Evolutionary conservation across 768 basidiomycete species (phyloP).

Genomic region (Paxillus rubicundulus): DNA sequence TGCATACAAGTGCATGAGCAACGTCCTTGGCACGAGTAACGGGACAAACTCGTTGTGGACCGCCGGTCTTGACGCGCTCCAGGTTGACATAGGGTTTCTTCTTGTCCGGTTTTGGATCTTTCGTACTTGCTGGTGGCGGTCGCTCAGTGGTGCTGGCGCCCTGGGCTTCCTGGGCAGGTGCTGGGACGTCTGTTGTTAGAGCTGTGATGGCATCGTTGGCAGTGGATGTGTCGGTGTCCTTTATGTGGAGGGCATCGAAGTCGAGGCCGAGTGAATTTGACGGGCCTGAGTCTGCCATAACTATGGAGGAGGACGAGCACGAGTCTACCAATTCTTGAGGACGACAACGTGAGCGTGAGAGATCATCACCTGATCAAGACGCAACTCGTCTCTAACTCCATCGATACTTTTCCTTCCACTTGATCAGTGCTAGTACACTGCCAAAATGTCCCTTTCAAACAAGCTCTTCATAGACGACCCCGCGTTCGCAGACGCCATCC

Average conservation of each 20-base stretch:
- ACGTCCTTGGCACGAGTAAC: background rate
- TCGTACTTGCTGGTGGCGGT: conserved; percentile 6
- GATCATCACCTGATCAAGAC: conserved; percentile 4
- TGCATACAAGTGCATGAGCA: conserved; percentile 26
- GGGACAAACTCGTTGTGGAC: conserved; percentile 57
- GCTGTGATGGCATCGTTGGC: conserved; percentile 3
- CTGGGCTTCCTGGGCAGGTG: background rate
- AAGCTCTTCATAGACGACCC: conserved; percentile 93
- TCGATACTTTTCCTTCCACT: background rate
- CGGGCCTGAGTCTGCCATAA: conserved; percentile 41
- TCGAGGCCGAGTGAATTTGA: conserved; percentile 72
- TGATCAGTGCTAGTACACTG: conserved; percentile 2
- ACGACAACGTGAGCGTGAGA: conserved; percentile 7
- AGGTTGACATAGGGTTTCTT: conserved; percentile 78
- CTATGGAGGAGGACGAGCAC: background rate
- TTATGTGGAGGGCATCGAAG: conserved; percentile 50
- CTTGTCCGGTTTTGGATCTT: conserved; percentile 42
- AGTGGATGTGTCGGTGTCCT: conserved; percentile 23
- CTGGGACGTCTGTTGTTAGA: background rate
- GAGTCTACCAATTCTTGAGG: background rate
- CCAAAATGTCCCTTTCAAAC: conserved; percentile 87
- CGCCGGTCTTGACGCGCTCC: conserved; percentile 83
- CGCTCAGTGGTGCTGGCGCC: background rate
- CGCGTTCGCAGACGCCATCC: conserved; percentile 50
- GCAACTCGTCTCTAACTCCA: too few species aligned